phyloP scores from a whole-genome alignment of 192 early-diverging fungal genomes.

The Rhizophagus prolifer region DNA sequence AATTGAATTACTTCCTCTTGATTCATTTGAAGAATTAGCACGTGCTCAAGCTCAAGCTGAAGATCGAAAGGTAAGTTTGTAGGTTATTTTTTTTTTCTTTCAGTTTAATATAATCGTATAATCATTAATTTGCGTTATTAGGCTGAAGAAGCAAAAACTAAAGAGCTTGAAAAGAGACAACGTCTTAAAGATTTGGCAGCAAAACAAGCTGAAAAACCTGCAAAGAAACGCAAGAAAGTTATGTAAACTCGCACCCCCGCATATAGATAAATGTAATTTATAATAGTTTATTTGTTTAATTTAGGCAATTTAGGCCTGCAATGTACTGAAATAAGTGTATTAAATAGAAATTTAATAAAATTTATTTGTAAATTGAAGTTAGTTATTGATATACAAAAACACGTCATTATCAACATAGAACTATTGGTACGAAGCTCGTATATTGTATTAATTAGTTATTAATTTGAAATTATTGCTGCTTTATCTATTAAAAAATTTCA shows the following conservation, averaged over 20 bases:
- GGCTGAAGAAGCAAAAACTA: neutral
- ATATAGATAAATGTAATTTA: neutral
- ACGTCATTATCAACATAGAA: too few relatives aligned
- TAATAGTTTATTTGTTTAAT: neutral
- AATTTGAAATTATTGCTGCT: too few relatives aligned
- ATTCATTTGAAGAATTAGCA: neutral
- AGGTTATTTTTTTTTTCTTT: neutral
- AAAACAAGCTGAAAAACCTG: neutral
- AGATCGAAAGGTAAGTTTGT: neutral
- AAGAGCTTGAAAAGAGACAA: neutral
- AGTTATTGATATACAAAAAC: too few relatives aligned
- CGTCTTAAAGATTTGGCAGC: neutral
- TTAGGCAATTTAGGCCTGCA: too few relatives aligned
- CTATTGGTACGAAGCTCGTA: too few relatives aligned
- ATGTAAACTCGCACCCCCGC: neutral
- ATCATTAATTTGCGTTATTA: neutral
- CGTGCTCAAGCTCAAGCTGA: neutral
- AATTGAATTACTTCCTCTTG: neutral
- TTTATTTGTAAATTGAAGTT: too few relatives aligned
- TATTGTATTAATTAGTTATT: too few relatives aligned
- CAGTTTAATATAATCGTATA: neutral
- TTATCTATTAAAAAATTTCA: too few relatives aligned
- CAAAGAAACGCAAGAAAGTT: conserved; percentile 11
- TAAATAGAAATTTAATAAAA: too few relatives aligned
- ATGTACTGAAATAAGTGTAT: too few relatives aligned